Conservation (phyloP, 2,329 filamentous ascomycete species). For the Annulohypoxylon truncatum region DNA sequence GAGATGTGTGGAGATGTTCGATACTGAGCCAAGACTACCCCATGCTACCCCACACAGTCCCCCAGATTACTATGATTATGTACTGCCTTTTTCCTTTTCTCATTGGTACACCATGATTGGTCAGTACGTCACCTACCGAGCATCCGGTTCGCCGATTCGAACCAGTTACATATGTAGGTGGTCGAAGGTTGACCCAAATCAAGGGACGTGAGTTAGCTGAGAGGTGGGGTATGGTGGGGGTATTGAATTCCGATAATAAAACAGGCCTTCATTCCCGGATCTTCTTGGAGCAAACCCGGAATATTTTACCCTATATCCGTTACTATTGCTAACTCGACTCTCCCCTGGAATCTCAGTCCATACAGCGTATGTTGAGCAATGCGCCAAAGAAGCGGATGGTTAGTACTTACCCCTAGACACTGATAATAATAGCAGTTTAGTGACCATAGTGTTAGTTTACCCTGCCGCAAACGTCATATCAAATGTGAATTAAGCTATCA, state of each 20-base stretch:
- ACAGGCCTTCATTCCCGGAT: background rate
- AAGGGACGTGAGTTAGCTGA: background rate
- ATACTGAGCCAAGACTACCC: background rate
- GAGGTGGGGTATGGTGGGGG: background rate
- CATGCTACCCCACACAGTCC: background rate
- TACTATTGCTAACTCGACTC: background rate
- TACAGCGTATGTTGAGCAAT: background rate
- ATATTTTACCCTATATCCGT: background rate
- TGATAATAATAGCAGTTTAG: background rate
- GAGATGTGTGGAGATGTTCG: background rate
- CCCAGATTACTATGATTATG: background rate
- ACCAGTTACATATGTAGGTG: background rate
- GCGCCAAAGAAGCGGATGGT: background rate
- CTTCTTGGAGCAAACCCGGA: background rate
- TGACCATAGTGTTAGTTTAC: background rate
- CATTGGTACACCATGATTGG: background rate
- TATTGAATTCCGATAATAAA: background rate
- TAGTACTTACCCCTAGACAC: background rate
- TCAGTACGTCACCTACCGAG: background rate
- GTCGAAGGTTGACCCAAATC: background rate
- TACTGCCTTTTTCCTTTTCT: background rate
- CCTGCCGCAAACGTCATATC: background rate
- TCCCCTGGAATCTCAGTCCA: background rate
- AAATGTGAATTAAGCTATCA: background rate
- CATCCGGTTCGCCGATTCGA: background rate